phyloP scores from a whole-genome alignment of 2,329 filamentous ascomycete species.

The Verticillium tricorpus region DNA sequence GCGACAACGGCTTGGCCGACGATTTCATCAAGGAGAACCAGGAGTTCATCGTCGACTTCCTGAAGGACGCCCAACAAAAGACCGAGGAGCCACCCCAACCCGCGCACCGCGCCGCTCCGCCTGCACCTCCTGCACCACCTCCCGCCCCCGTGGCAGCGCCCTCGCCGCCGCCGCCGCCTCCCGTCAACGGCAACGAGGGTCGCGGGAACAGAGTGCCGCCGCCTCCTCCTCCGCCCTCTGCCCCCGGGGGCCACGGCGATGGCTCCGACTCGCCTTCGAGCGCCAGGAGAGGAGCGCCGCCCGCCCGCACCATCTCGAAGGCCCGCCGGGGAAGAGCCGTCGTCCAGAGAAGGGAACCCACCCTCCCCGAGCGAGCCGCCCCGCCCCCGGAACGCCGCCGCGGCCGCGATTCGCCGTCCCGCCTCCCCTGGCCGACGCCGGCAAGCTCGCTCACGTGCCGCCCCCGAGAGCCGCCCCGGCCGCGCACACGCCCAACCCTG shows the following conservation, averaged over 20 bases:
- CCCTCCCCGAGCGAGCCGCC: slow-evolving; percentile 55
- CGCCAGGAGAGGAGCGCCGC: slow-evolving; percentile 38
- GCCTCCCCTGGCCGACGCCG: slow-evolving; percentile 83
- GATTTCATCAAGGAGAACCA: slow-evolving; percentile 65
- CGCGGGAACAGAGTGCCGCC: slow-evolving; percentile 29
- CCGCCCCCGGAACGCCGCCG: slow-evolving; percentile 29
- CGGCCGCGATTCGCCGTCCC: slow-evolving; percentile 50
- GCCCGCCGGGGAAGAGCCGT: slow-evolving; percentile 29
- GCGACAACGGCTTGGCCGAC: slow-evolving; percentile 58
- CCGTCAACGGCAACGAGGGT: slow-evolving; percentile 26
- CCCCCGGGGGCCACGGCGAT: slow-evolving; percentile 13
- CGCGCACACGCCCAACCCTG: slow-evolving; percentile 29
- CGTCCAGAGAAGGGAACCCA: slow-evolving; percentile 34
- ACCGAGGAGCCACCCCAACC: slow-evolving; percentile 15
- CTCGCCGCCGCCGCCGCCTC: slow-evolving; percentile 18
- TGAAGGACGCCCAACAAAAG: slow-evolving; percentile 52
- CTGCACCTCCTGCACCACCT: slow-evolving; percentile 14
- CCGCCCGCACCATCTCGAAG: slow-evolving; percentile 57
- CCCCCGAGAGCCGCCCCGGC: slow-evolving; percentile 37
- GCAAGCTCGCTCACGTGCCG: slow-evolving; percentile 68
- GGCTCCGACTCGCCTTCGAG: slow-evolving; percentile 37
- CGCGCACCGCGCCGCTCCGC: slow-evolving; percentile 11
- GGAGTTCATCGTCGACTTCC: slow-evolving; percentile 63
- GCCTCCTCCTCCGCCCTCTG: slow-evolving; percentile 25
- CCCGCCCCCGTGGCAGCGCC: slow-evolving; percentile 9